phyloP scores from a whole-genome alignment of 2,329 filamentous ascomycete species.

The Fusarium sp. region DNA sequence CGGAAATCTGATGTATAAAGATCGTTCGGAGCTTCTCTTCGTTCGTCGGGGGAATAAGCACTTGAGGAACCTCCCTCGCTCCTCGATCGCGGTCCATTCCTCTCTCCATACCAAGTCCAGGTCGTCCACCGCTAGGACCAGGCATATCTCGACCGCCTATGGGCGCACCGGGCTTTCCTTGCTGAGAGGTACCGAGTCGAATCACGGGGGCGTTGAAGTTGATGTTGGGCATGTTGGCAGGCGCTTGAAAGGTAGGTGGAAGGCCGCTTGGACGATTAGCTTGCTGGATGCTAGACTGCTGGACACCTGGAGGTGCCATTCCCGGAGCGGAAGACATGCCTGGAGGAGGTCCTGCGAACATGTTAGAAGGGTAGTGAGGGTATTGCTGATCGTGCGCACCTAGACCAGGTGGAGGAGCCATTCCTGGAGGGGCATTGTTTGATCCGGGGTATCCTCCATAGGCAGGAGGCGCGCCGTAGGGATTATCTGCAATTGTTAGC shows the following conservation, averaged over 20 bases:
- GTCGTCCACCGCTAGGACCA: conserved; percentile 55
- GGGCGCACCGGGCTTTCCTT: conserved; percentile 68
- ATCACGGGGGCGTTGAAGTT: conserved; percentile 98
- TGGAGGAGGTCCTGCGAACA: conserved; percentile 74
- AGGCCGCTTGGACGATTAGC: conserved; percentile 84
- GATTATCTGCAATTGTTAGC: conserved; percentile 54
- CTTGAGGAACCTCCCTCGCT: conserved; percentile 76
- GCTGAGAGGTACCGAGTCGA: conserved; percentile 83
- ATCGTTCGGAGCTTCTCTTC: conserved; percentile 94
- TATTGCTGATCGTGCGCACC: conserved; percentile 65
- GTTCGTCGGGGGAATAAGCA: conserved; percentile 82
- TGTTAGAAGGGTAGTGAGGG: conserved; percentile 32
- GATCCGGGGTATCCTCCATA: conserved; percentile 78
- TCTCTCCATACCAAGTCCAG: conserved; percentile 71
- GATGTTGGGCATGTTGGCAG: conserved; percentile 94
- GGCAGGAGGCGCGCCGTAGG: conserved; percentile 80
- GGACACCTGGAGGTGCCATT: conserved; percentile 81
- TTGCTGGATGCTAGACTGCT: conserved; percentile 78
- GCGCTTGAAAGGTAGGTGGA: conserved; percentile 86
- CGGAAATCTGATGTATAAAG: conserved; percentile 88
- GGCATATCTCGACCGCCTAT: conserved; percentile 58
- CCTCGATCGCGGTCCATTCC: conserved; percentile 75
- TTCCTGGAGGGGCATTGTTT: conserved; percentile 68
- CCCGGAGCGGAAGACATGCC: conserved; percentile 85
- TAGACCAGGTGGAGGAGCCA: conserved; percentile 84